Conservation (phyloP, 257 asterid species). For the Prunella vulgaris region DNA sequence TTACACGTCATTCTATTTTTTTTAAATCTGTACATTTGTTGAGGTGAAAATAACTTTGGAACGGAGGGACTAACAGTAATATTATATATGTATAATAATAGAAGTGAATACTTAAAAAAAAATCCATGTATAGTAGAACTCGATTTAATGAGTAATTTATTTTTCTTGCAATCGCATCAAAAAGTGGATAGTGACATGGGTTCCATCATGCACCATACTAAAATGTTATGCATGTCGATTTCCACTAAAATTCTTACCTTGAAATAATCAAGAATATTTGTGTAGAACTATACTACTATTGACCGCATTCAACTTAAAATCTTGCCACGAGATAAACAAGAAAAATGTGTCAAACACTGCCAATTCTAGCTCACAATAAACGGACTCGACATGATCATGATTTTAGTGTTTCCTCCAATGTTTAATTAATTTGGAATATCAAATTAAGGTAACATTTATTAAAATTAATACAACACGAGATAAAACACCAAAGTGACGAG, state of each 20-base stretch:
- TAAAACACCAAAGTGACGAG: not conserved
- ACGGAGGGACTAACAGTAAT: no score
- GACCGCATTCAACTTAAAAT: not conserved
- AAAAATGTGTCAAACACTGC: not conserved
- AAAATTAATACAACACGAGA: not conserved
- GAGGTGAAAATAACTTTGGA: no score
- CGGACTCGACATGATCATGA: not conserved
- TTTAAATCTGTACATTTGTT: no score
- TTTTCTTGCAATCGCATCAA: not conserved
- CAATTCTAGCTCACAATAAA: not conserved
- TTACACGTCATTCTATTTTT: no score
- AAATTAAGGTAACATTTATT: not conserved
- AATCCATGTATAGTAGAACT: no score
- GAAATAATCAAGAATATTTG: not conserved
- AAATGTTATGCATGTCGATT: slow-evolving; percentile 20
- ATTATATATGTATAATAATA: no score
- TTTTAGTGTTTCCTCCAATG: not conserved
- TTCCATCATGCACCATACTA: slow-evolving; percentile 11
- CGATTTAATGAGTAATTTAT: no score
- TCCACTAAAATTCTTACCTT: slow-evolving; percentile 25
- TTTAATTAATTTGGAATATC: not conserved
- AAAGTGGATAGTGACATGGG: slow-evolving; percentile 41
- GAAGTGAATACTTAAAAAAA: no score
- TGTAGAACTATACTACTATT: not conserved
- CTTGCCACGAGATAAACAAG: not conserved